A percentile compares a stretch with the other conserved stretches of the same genome.
phyloP scores from a whole-genome alignment of 139 green algal genomes.

The Haematococcus lacustris region DNA sequence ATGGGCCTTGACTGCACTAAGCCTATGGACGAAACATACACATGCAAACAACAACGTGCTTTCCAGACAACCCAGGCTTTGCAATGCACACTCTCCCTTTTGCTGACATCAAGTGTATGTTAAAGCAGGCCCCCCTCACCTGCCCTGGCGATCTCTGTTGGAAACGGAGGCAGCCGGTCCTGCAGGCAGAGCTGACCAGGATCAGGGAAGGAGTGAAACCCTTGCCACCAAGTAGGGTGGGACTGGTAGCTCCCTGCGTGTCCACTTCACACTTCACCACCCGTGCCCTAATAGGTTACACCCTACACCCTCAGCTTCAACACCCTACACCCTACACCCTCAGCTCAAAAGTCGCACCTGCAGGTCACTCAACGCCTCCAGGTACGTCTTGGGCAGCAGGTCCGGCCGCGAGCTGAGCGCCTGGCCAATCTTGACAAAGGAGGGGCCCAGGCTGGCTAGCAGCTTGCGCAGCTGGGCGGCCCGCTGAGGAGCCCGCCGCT shows the following conservation, averaged over 20 bases:
- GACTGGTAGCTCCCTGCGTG: too few relatives aligned
- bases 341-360: too few relatives aligned
- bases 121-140: neutral
- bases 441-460: constrained; percentile 19
- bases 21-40: too few relatives aligned
- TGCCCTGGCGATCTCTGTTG: constrained; percentile 44
- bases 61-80: too few relatives aligned
- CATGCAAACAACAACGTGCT: too few relatives aligned
- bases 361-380: constrained; percentile 62
- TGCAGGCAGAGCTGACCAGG: constrained; percentile 31
- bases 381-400: constrained; percentile 60
- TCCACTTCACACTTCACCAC: too few relatives aligned
- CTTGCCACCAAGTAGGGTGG: constrained; percentile 37
- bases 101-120: neutral
- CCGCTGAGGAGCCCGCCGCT: neutral
- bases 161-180: constrained; percentile 67
- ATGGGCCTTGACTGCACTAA: too few relatives aligned
- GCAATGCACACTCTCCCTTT: too few relatives aligned
- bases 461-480: neutral
- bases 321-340: too few relatives aligned
- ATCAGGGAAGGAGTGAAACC: neutral
- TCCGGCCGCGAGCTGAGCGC: constrained; percentile 68
- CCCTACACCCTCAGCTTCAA: too few relatives aligned
- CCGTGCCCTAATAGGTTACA: too few relatives aligned
- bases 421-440: constrained; percentile 92